phyloP scores from a whole-genome alignment of 2,329 filamentous ascomycete genomes.

The Geosmithia morbida region DNA sequence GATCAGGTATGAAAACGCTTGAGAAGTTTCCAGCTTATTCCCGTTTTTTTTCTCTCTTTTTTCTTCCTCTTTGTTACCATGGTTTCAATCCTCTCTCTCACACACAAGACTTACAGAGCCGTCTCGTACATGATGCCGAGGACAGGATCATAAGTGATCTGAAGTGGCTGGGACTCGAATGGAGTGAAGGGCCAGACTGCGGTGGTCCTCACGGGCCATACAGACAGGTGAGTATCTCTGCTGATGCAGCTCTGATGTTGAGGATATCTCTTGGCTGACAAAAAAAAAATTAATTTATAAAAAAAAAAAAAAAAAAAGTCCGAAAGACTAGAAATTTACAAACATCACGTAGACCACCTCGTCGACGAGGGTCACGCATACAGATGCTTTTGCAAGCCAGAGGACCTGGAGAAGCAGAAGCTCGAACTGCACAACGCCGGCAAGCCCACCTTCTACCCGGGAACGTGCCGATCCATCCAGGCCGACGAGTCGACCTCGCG shows the following conservation, averaged over 20 bases:
- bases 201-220: slow-evolving; percentile 78
- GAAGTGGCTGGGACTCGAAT: slow-evolving; percentile 75
- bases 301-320: slow-evolving; percentile 45
- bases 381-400: slow-evolving; percentile 76
- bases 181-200: slow-evolving; percentile 86
- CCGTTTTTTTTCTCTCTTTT: too few relatives aligned
- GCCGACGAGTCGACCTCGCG: slow-evolving; percentile 54
- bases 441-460: slow-evolving; percentile 30
- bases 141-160: slow-evolving; percentile 64
- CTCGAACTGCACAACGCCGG: slow-evolving; percentile 41
- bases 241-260: too few relatives aligned
- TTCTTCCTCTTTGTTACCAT: background rate
- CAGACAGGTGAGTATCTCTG: slow-evolving; percentile 47
- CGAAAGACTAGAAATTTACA: slow-evolving; percentile 61
- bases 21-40: too few relatives aligned
- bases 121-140: slow-evolving; percentile 70
- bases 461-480: slow-evolving; percentile 58
- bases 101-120: slow-evolving; percentile 37
- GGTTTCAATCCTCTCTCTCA: slow-evolving; percentile 3
- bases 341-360: slow-evolving; percentile 53
- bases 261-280: too few relatives aligned
- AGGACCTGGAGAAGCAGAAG: slow-evolving; percentile 55
- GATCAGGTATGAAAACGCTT: slow-evolving; percentile 77
- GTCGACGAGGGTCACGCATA: slow-evolving; percentile 65
- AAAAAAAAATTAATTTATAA: too few relatives aligned